A percentile compares a stretch with the other conserved stretches of the same genome.
These are phyloP conservation scores for Nitzschia palea DNA, from an alignment of 108 stramenopile species.

Conservation along the genomic window DNA sequence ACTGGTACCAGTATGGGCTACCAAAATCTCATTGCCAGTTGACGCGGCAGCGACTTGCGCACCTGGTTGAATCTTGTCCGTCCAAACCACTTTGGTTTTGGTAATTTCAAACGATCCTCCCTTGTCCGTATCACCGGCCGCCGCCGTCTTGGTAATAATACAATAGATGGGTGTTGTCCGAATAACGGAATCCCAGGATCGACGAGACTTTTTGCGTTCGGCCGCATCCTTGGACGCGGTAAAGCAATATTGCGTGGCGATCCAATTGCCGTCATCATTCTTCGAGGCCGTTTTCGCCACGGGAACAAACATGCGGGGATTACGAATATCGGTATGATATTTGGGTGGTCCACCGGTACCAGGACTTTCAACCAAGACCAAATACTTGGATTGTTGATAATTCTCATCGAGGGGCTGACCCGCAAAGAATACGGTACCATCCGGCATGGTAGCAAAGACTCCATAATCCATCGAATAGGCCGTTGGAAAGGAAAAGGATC, in stretches of 20 bases:
- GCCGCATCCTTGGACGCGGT: not conserved
- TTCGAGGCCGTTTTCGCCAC: not conserved
- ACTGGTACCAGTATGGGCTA: no score
- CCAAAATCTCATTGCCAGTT: not conserved
- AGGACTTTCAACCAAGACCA: conserved; percentile 15
- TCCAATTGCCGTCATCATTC: not conserved
- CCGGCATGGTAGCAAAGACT: conserved; percentile 4
- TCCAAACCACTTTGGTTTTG: not conserved
- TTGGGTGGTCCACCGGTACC: not conserved
- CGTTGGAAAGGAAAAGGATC: conserved; percentile 6
- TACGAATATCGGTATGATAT: conserved; percentile 7
- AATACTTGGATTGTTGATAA: not conserved
- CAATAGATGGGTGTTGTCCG: conserved; percentile 6
- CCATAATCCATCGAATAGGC: not conserved
- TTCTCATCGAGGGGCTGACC: not conserved
- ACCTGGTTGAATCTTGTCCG: conserved; percentile 7
- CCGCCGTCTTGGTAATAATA: not conserved
- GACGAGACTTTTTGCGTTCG: not conserved
- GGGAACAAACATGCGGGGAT: conserved; percentile 8
- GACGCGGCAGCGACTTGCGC: conserved; percentile 8
- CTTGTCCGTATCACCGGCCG: no score
- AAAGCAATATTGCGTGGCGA: conserved; percentile 7
- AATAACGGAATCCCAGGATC: conserved; percentile 4
- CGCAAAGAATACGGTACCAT: conserved; percentile 10
- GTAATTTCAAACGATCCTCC: not conserved